Conservation (phyloP, 768 basidiomycete species). For the Vishniacozyma victoriae region DNA sequence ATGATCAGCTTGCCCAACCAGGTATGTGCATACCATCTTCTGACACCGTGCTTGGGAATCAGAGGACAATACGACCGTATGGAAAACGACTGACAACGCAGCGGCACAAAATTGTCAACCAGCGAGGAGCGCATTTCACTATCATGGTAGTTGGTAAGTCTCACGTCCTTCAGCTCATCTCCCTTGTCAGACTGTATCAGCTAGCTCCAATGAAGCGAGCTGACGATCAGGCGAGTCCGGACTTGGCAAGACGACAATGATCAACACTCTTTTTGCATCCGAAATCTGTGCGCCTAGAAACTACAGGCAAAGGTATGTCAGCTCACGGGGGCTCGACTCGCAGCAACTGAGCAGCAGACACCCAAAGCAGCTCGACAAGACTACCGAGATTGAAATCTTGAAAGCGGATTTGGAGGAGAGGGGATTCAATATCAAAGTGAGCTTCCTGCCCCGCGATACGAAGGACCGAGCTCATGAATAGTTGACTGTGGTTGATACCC, state of each 20-base stretch:
- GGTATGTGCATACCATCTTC: too few species aligned
- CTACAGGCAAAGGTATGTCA: constrained; percentile 55
- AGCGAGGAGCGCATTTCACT: constrained; percentile 94
- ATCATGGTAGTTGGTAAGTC: constrained; percentile 95
- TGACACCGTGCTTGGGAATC: too few species aligned
- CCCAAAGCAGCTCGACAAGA: constrained; percentile 93
- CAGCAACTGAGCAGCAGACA: constrained; percentile 52
- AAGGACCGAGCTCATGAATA: constrained; percentile 41
- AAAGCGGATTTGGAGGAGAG: constrained; percentile 99
- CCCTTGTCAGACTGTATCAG: neutral
- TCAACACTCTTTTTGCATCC: constrained; percentile 98
- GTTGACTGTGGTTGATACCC: constrained; percentile 96
- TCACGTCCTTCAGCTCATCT: neutral
- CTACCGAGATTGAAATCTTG: constrained; percentile 97
- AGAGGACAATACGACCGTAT: too few species aligned
- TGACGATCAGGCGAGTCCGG: constrained; percentile 76
- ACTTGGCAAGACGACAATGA: constrained; percentile 91
- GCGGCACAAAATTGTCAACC: constrained; percentile 99
- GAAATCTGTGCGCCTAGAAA: constrained; percentile 89
- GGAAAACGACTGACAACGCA: constrained; percentile 46
- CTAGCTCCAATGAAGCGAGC: neutral
- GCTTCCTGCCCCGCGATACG: neutral
- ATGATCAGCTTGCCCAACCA: constrained; percentile 84
- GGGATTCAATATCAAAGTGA: constrained; percentile 83
- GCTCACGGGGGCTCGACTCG: too few species aligned